Conservation (phyloP, 805 yeast species). For the Saturnispora sanitii region DNA sequence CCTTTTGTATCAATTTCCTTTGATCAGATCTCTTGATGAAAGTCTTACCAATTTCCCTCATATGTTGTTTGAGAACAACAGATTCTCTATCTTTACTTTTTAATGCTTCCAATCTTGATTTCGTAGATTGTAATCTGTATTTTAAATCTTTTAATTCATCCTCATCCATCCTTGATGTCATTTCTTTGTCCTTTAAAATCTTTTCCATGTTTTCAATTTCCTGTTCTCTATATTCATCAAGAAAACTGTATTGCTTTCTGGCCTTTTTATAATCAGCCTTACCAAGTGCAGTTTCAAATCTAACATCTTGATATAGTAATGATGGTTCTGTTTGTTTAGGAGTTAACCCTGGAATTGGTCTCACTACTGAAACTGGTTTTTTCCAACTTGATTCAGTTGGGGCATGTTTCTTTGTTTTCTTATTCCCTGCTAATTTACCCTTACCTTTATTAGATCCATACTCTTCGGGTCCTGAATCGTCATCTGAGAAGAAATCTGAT, state of each 20-base stretch:
- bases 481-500: conserved; percentile 4
- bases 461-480: conserved; percentile 13
- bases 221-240: conserved; percentile 73
- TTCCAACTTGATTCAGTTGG: conserved; percentile 76
- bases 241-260: conserved; percentile 70
- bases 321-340: conserved; percentile 24
- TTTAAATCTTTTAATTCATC: conserved; percentile 44
- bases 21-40: conserved; percentile 63
- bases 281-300: conserved; percentile 88
- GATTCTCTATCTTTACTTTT: conserved; percentile 68
- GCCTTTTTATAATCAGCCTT: conserved; percentile 50
- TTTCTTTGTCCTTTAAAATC: conserved; percentile 46
- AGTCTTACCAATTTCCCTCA: conserved; percentile 36
- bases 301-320: conserved; percentile 47
- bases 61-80: conserved; percentile 49
- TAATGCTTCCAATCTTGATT: conserved; percentile 56
- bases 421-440: too few relatives aligned
- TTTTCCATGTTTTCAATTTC: conserved; percentile 57
- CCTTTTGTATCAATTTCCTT: conserved; percentile 64
- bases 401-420: conserved; percentile 54
- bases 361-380: conserved; percentile 53
- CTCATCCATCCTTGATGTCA: conserved; percentile 30
- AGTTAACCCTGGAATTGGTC: conserved; percentile 63
- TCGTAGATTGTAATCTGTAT: conserved; percentile 49
- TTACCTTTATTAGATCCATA: conserved; percentile 16